Base-by-base conservation (phyloP, 768 basidiomycete species). In the Candolleomyces aberdarensis region DNA sequence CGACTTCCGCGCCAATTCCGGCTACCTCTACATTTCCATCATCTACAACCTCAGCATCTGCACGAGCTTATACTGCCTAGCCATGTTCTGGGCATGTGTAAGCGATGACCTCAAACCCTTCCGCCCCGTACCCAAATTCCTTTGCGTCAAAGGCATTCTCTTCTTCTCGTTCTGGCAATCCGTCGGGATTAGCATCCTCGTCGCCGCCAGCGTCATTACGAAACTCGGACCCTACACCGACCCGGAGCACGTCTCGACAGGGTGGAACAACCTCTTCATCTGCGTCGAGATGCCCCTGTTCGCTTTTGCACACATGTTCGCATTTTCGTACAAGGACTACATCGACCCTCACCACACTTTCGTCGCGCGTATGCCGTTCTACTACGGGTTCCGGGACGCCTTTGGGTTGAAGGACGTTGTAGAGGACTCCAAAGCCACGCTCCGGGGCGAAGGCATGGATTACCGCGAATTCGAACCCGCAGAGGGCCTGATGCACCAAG, bases 151-250 rank as follows among this genome's bases (percentile, higher is more conserved):
- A 71, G 96, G 96, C 49, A 94, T 99, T 65, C 81, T 99, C 20
- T 98, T 98, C 81, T 96, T 97, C 74, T 95, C 92, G 1, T 99
- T 99, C 78, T 99, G 97, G 97, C 97, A 99, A 72, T 86, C 91
- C 20, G 83, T 96, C 54, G 84, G 69, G 50, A 84, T 99, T 54
- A 95, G 94, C 32, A 83, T 92, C 67, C 82, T 98, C n/a, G 96
- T 96, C 51, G 90, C 94, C 2, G 80, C 89, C 0, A 83, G 88
- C 9, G 82, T 79, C 54, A 92, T 98, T 71, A 86, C 78, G 40
- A 82, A 80, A 54, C 83, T 97, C 50, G 95, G 95, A 3, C 90
- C 92, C 13, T 96, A 96, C 75, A 91, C 87, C 8, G 91, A 95
- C 71, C 78, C 79, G 31, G 92, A 94, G 69, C 89, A 95, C 71